Evolutionary conservation across 164 flowering plant genomes (phyloP).

Genomic region (Magnolia kwangsiensis): DNA sequence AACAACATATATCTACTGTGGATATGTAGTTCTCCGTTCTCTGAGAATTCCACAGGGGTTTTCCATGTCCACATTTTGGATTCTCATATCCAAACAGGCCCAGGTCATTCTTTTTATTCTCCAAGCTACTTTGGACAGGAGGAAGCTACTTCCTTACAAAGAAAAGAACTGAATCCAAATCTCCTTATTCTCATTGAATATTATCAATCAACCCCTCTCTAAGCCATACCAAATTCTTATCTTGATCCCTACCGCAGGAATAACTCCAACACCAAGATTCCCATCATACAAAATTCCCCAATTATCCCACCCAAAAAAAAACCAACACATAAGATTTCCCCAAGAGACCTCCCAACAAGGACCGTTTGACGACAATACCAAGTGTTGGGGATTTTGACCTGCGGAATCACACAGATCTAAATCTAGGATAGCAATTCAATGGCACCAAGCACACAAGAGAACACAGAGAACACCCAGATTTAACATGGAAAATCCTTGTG

Average conservation of each 20-base stretch:
- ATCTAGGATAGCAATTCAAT: no score
- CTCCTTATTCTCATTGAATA: background rate
- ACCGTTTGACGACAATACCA: background rate
- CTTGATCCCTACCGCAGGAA: background rate
- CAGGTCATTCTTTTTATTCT: background rate
- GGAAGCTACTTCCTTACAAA: background rate
- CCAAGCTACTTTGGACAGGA: background rate
- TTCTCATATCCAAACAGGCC: no score
- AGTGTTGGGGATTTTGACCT: no score
- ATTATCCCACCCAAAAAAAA: background rate
- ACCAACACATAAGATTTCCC: background rate
- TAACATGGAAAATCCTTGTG: no score
- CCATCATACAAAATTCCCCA: background rate
- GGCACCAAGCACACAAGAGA: no score
- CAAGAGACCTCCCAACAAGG: background rate
- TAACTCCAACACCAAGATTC: background rate
- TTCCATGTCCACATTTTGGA: no score
- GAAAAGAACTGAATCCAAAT: background rate
- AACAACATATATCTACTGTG: no score
- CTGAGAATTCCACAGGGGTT: no score
- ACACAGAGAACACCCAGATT: no score
- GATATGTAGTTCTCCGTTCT: no score
- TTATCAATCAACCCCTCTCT: background rate
- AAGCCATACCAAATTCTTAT: background rate
- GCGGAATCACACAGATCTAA: no score